Percentiles rank a stretch among this genome's conserved stretches.
These are phyloP conservation scores for Solanum piurae DNA, from an alignment of 257 asterid species.

Conservation along the genomic window DNA sequence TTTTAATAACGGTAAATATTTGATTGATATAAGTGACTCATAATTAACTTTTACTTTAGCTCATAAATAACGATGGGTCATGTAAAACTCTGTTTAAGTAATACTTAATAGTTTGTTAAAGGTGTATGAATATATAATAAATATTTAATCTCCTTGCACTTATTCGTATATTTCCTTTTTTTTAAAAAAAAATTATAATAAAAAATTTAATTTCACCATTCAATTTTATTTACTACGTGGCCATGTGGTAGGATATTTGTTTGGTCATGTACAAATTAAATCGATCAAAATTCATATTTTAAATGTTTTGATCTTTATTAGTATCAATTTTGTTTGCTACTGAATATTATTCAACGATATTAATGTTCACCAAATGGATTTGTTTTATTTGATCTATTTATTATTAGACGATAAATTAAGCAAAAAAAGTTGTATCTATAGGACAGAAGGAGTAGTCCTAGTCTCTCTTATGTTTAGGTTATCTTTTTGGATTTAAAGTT, in stretches of 20 bases:
- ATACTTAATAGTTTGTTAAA: neutral
- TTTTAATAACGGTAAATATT: too few relatives aligned
- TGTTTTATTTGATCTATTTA: neutral
- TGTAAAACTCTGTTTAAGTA: neutral
- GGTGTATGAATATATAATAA: neutral
- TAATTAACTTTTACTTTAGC: too few relatives aligned
- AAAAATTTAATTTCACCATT: neutral
- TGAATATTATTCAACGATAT: neutral
- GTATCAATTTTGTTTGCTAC: neutral
- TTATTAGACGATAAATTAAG: neutral
- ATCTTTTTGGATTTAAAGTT: neutral
- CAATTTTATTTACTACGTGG: neutral
- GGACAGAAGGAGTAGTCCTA: neutral
- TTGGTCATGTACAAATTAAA: neutral
- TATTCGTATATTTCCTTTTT: neutral
- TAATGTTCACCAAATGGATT: neutral
- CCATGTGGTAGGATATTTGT: neutral
- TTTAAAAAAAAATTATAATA: neutral
- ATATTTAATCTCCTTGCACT: neutral
- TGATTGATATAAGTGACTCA: too few relatives aligned
- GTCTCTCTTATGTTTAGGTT: neutral
- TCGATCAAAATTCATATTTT: neutral
- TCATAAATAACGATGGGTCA: too few relatives aligned
- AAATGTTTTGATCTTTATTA: neutral
- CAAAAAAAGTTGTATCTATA: neutral